phyloP scores from a whole-genome alignment of 2,329 filamentous ascomycete genomes.

The Lachnellula willkommii region DNA sequence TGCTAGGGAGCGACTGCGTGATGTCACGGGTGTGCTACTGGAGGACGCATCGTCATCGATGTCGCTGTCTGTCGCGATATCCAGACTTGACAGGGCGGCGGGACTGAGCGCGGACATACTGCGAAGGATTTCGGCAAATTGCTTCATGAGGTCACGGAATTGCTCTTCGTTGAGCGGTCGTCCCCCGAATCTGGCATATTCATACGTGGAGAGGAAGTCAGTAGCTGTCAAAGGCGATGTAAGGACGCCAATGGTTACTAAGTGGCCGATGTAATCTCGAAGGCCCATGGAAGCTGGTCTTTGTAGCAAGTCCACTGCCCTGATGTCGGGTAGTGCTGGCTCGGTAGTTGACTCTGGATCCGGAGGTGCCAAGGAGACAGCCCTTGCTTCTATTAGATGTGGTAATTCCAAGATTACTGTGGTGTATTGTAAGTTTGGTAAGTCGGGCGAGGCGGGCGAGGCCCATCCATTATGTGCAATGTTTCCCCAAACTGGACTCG shows the following conservation, averaged over 20 bases:
- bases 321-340: slow-evolving; percentile 52
- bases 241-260: slow-evolving; percentile 63
- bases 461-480: slow-evolving; percentile 87
- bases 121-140: slow-evolving; percentile 75
- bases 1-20: slow-evolving; percentile 25
- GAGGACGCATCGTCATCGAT: slow-evolving; percentile 26
- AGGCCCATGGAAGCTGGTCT: slow-evolving; percentile 66
- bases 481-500: slow-evolving; percentile 61
- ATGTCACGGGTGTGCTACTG: slow-evolving; percentile 18
- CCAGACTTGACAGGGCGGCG: slow-evolving; percentile 19
- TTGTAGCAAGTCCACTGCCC: slow-evolving; percentile 66
- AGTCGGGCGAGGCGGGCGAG: slow-evolving; percentile 66
- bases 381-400: slow-evolving; percentile 86
- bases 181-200: slow-evolving; percentile 76
- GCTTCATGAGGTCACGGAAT: slow-evolving; percentile 75
- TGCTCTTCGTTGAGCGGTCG: slow-evolving; percentile 60
- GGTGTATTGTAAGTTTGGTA: slow-evolving; percentile 77
- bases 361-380: slow-evolving; percentile 72
- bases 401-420: slow-evolving; percentile 79
- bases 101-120: slow-evolving; percentile 55
- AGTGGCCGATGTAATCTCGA: slow-evolving; percentile 70
- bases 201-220: slow-evolving; percentile 71
- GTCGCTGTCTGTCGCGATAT: slow-evolving; percentile 25
- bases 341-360: slow-evolving; percentile 37
- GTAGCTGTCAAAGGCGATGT: slow-evolving; percentile 45